These are phyloP conservation scores for Thuidium tamariscinum DNA, from an alignment of 225 moss, liverwort and hornwort genomes.

Conservation along the genomic window DNA sequence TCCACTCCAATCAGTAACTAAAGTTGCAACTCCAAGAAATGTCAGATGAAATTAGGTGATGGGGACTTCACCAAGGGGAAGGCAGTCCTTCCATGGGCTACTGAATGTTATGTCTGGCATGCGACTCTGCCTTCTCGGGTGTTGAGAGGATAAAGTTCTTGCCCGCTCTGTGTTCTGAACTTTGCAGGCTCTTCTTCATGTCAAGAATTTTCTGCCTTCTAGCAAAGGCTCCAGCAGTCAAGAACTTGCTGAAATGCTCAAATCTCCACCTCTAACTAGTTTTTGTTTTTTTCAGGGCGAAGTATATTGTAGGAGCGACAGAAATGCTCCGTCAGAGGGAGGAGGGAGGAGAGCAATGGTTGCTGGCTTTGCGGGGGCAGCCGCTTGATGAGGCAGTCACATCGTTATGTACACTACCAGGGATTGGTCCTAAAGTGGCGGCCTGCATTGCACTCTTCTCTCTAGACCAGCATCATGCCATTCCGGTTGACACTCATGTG, in stretches of 20 bases:
- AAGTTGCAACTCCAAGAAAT: too few relatives aligned
- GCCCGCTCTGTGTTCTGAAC: neutral
- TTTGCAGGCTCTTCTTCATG: neutral
- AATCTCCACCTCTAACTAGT: neutral
- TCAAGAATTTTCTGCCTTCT: neutral
- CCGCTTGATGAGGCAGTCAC: conserved; percentile 63
- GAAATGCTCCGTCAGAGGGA: conserved; percentile 55
- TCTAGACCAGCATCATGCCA: conserved; percentile 96
- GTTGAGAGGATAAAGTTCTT: neutral
- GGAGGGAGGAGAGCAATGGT: conserved; percentile 77
- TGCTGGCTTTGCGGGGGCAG: conserved; percentile 51
- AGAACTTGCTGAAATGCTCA: neutral
- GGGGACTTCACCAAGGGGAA: too few relatives aligned
- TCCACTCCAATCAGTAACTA: too few relatives aligned
- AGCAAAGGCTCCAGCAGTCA: neutral
- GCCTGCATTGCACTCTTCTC: conserved; percentile 98
- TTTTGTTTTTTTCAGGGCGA: conserved; percentile 41
- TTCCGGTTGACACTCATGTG: conserved; percentile 97
- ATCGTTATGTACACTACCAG: conserved; percentile 66
- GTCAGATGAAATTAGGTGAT: too few relatives aligned
- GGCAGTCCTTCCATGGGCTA: too few relatives aligned
- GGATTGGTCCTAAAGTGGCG: conserved; percentile 95
- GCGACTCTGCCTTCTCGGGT: neutral
- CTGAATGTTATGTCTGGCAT: too few relatives aligned
- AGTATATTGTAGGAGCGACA: conserved; percentile 69